Evolutionary conservation across 768 basidiomycete genomes (phyloP), one percentile per base, ranked within the genome.

Genomic region (Tricholoma furcatifolium): DNA sequence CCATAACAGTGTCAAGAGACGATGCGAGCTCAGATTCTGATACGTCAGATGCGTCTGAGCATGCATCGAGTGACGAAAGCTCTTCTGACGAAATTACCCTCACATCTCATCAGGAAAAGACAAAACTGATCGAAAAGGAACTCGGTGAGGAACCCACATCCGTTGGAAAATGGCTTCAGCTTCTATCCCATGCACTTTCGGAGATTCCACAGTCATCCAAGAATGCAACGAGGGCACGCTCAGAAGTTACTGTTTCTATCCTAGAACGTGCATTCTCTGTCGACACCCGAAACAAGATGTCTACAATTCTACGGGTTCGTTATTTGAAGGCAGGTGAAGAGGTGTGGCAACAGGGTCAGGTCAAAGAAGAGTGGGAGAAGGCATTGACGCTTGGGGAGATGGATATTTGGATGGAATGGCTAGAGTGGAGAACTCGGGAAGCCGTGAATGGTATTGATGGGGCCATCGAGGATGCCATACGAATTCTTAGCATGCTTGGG

Each of bases 351-450:
- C 74, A 74, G 50, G 72, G 71, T 39, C 81, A 82, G 66, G 60
- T 86, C 15, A 49, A 62, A 20, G 70, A 72, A 3, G 87, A 91
- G 59, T 93, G 91, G 91, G 84, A 88, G 50, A 73, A 76, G 17
- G 82, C 85, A 2, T 65, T 91, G 56, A 71, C 69, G 35, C 59
- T 79, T 4, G 76, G 80, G 24, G 79, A 76, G 32, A 65, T 76
- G 23, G 80, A 83, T 34, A 73, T 92, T 21, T 87, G 84, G 80
- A 78, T 91, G 70, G 85, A 85, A 58, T 93, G 90, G 88, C 62
- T 92, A 2, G 86, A 88, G 57, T 91, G 88, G 88, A 76, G 78
- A 52, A 80, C 88, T 31, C 72, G 83, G 38, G 75, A 60, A 34
- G 70, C 70, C 14, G 68, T 56, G 36, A 67, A 69, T 36, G 81